phyloP scores from a whole-genome alignment of 2,329 filamentous ascomycete genomes.

The Volutella citrinella region DNA sequence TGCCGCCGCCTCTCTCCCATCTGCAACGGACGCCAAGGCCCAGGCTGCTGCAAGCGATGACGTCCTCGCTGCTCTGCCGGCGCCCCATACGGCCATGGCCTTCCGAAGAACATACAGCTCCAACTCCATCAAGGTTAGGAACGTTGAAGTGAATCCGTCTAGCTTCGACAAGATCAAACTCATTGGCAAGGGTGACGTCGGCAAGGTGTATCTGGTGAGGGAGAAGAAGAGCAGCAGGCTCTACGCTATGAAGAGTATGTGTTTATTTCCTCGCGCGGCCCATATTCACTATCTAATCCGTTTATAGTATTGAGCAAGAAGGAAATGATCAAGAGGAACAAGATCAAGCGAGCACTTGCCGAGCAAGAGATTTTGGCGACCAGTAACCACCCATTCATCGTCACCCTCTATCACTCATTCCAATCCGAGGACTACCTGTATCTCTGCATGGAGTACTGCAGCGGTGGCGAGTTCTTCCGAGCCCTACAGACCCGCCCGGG shows the following conservation, averaged over 20 bases:
- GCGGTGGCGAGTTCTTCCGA: conserved; percentile 96
- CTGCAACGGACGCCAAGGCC: no score
- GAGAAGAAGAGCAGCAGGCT: conserved; percentile 96
- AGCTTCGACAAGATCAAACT: conserved; percentile 99
- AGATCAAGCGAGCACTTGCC: conserved; percentile 96
- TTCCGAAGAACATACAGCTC: conserved; percentile 97
- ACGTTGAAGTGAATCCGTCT: conserved; percentile 90
- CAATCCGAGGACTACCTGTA: conserved; percentile 98
- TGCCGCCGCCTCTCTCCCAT: conserved; percentile 15
- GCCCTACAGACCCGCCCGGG: conserved; percentile 93
- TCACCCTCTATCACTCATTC: conserved; percentile 97
- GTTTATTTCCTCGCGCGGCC: no score
- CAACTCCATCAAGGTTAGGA: conserved; percentile 97
- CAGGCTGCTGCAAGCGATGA: conserved; percentile 45
- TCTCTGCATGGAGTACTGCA: conserved; percentile 99
- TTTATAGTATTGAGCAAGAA: conserved; percentile 90
- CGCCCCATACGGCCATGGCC: conserved; percentile 64
- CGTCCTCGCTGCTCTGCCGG: conserved; percentile 59
- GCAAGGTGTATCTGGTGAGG: conserved; percentile 94
- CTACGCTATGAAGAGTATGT: conserved; percentile 96
- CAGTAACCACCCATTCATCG: conserved; percentile 98
- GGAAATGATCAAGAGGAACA: conserved; percentile 99
- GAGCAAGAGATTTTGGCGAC: conserved; percentile 98
- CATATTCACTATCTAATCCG: neutral
- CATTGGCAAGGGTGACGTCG: conserved; percentile 97